Conservation (phyloP, 129 eudicot species). For the Escallonia rubra region DNA sequence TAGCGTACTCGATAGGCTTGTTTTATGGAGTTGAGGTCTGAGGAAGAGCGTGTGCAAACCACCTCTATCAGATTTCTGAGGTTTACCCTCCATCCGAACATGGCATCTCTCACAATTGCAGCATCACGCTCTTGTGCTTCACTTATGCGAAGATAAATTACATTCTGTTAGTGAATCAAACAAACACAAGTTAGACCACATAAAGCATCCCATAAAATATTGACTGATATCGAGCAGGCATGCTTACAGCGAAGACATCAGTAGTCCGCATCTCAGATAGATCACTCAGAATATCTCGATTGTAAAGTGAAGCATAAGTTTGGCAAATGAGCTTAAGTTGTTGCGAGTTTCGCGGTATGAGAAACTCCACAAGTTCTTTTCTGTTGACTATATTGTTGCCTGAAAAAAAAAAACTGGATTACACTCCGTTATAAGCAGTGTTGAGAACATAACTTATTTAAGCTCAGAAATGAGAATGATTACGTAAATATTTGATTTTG, state of each 20-base stretch:
- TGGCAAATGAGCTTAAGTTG: constrained; percentile 4
- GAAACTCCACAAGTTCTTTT: constrained; percentile 10
- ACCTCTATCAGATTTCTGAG: constrained; percentile 10
- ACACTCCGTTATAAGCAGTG: neutral
- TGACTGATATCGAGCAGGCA: too few relatives aligned
- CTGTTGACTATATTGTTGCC: neutral
- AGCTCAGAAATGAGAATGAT: too few relatives aligned
- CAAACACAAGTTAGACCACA: neutral
- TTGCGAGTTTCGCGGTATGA: constrained; percentile 4
- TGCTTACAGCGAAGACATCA: constrained; percentile 11
- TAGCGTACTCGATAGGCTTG: neutral
- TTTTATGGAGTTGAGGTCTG: constrained; percentile 7
- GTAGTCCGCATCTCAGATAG: neutral
- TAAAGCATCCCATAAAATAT: neutral
- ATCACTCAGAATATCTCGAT: neutral
- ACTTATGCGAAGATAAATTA: constrained; percentile 5
- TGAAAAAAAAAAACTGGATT: neutral
- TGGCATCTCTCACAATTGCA: constrained; percentile 5
- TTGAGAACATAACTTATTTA: neutral
- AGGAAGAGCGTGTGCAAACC: constrained; percentile 10
- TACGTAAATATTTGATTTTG: neutral
- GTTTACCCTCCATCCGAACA: constrained; percentile 13
- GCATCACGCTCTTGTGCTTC: constrained; percentile 15
- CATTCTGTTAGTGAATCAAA: constrained; percentile 8
- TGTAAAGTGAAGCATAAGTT: constrained; percentile 1